Percentiles rank a stretch among this genome's conserved stretches.
Conservation (phyloP, 257 asterid species). For the Fraxinus quadrangulata region DNA sequence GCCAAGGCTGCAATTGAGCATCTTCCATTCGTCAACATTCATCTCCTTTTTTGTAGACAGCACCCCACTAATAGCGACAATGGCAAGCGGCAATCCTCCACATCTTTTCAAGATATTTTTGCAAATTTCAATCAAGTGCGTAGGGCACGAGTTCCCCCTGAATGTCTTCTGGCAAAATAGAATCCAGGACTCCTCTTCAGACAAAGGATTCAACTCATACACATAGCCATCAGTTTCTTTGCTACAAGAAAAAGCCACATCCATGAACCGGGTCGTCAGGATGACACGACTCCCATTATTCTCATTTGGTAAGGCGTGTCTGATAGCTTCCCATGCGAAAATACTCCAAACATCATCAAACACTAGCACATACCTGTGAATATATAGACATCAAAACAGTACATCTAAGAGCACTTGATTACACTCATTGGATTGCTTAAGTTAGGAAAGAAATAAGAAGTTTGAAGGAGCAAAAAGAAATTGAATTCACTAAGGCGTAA, state of each 20-base stretch:
- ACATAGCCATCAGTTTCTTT: background rate
- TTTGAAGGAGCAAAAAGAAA: too few species aligned
- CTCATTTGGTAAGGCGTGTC: background rate
- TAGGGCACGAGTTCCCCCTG: background rate
- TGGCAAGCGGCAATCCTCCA: conserved; percentile 24
- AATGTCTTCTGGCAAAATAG: background rate
- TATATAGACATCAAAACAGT: too few species aligned
- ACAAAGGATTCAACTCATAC: background rate
- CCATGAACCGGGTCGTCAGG: conserved; percentile 10
- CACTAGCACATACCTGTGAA: conserved; percentile 17
- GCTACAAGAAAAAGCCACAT: background rate
- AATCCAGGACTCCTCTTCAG: background rate
- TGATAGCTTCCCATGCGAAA: background rate
- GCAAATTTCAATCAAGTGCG: background rate
- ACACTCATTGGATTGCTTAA: too few species aligned
- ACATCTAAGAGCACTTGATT: too few species aligned
- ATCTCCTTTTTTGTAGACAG: background rate
- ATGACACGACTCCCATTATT: conserved; percentile 22
- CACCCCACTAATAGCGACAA: conserved; percentile 20
- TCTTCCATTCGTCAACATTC: conserved; percentile 15
- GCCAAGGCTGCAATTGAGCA: conserved; percentile 26
- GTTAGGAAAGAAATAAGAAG: too few species aligned
- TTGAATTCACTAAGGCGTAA: too few species aligned
- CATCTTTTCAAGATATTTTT: background rate
- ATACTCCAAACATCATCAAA: conserved; percentile 15